Conservation (phyloP, 805 yeast genomes). For the Grigorovia humatica region DNA sequence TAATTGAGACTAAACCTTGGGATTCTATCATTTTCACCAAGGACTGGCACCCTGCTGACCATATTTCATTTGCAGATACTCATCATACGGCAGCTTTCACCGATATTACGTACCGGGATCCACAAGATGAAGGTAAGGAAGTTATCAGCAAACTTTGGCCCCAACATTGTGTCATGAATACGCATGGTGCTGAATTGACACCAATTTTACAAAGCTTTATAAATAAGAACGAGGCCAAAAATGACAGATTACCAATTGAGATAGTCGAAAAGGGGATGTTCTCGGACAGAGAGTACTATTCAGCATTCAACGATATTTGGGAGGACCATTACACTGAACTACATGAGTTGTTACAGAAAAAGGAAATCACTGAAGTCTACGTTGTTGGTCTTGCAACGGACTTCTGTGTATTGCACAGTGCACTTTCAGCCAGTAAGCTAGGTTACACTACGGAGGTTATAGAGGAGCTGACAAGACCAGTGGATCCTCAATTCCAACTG, state of each 20-base stretch:
- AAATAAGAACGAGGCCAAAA: slow-evolving; percentile 26
- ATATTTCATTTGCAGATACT: slow-evolving; percentile 70
- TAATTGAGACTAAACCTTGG: slow-evolving; percentile 45
- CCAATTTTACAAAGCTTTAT: slow-evolving; percentile 26
- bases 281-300: slow-evolving; percentile 71
- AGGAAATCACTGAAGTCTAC: slow-evolving; percentile 48
- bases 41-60: slow-evolving; percentile 83
- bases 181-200: slow-evolving; percentile 52
- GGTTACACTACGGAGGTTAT: slow-evolving; percentile 63
- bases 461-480: slow-evolving; percentile 45
- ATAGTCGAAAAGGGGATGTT: slow-evolving; percentile 64
- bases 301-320: slow-evolving; percentile 81
- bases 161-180: slow-evolving; percentile 72
- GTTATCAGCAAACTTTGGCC: slow-evolving; percentile 60
- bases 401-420: slow-evolving; percentile 72
- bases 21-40: slow-evolving; percentile 57
- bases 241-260: not conserved
- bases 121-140: not conserved
- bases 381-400: slow-evolving; percentile 83
- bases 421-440: slow-evolving; percentile 49
- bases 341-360: slow-evolving; percentile 34
- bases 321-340: slow-evolving; percentile 59
- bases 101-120: not conserved
- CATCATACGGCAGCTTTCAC: slow-evolving; percentile 28
- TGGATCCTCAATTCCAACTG: slow-evolving; percentile 28